These are phyloP conservation scores for Russula vinacea DNA, from an alignment of 768 basidiomycete genomes.

Conservation along the genomic window DNA sequence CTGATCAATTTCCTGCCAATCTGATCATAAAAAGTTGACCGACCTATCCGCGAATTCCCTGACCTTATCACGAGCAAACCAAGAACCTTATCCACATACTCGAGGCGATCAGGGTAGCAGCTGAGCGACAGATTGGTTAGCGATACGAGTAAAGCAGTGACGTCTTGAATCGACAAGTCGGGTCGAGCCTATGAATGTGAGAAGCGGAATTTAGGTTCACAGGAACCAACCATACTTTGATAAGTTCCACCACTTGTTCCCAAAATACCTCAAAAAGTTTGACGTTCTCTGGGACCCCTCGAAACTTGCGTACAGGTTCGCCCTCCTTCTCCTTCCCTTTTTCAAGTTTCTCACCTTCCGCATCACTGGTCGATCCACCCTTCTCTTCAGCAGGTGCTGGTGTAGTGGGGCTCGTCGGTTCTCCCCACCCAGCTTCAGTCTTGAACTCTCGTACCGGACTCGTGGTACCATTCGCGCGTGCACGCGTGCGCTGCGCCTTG, in stretches of 20 bases:
- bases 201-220: neutral
- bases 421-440: conserved; percentile 29
- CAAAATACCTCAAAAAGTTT: conserved; percentile 98
- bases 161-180: conserved; percentile 94
- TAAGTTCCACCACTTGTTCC: conserved; percentile 96
- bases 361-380: conserved; percentile 26
- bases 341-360: conserved; percentile 36
- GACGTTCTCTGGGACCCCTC: conserved; percentile 93
- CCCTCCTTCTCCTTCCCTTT: conserved; percentile 63
- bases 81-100: conserved; percentile 96
- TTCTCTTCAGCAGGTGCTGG: conserved; percentile 18
- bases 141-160: conserved; percentile 94
- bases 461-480: conserved; percentile 45
- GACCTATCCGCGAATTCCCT: conserved; percentile 83
- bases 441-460: conserved; percentile 29
- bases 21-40: neutral
- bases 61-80: conserved; percentile 83
- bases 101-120: conserved; percentile 94
- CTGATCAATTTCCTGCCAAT: conserved; percentile 8
- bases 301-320: conserved; percentile 66
- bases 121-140: conserved; percentile 91
- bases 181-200: conserved; percentile 72
- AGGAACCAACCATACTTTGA: conserved; percentile 61
- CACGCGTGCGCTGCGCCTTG: conserved; percentile 62
- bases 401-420: conserved; percentile 34